These are phyloP conservation scores for Candida railenensis DNA, from an alignment of 805 yeast genomes.

Conservation along the genomic window DNA sequence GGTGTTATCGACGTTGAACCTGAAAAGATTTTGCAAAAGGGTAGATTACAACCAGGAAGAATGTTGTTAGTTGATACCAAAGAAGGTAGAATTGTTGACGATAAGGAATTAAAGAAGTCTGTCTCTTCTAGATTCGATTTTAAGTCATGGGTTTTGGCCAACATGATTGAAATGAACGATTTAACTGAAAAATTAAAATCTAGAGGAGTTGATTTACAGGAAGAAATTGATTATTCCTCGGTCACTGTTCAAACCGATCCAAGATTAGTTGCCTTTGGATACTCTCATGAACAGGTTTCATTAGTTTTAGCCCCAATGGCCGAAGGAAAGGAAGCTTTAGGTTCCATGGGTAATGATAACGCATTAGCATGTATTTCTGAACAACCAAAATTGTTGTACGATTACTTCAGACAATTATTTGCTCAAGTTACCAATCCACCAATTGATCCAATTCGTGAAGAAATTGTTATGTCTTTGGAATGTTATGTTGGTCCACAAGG, in stretches of 20 bases:
- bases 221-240: slow-evolving; percentile 26
- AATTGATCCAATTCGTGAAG: slow-evolving; percentile 96
- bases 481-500: slow-evolving; percentile 99
- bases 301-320: slow-evolving; percentile 93
- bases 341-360: slow-evolving; percentile 98
- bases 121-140: slow-evolving; percentile 86
- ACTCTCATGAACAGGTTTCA: slow-evolving; percentile 89
- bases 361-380: slow-evolving; percentile 93
- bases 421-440: slow-evolving; percentile 99
- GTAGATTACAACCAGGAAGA: slow-evolving; percentile 93
- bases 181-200: slow-evolving; percentile 57
- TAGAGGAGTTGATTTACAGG: slow-evolving; percentile 25
- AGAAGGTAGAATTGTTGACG: slow-evolving; percentile 91
- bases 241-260: slow-evolving; percentile 74
- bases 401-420: slow-evolving; percentile 92
- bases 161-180: slow-evolving; percentile 81
- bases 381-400: slow-evolving; percentile 87
- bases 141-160: slow-evolving; percentile 89
- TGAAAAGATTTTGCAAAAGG: slow-evolving; percentile 79
- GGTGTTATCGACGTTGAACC: slow-evolving; percentile 93
- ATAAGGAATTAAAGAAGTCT: slow-evolving; percentile 75
- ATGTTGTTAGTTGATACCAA: slow-evolving; percentile 93
- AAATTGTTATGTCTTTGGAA: slow-evolving; percentile 94
- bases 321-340: slow-evolving; percentile 90
- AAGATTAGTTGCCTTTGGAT: slow-evolving; percentile 81